Conservation (phyloP, 2,329 filamentous ascomycete genomes). For the Sordariomycetes sp. region DNA sequence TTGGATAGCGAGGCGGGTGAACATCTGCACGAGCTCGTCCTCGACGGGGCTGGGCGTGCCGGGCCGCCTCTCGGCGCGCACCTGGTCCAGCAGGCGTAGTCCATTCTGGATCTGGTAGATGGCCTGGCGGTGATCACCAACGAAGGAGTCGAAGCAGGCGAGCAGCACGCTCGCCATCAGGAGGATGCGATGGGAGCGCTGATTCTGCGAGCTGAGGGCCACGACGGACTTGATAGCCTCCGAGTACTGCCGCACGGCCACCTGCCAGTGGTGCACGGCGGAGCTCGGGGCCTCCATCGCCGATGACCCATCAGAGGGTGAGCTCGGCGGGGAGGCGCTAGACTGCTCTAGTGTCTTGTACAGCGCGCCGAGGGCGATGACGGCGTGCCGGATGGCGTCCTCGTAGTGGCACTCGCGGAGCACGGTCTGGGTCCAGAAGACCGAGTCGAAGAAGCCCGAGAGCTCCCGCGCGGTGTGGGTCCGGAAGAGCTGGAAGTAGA, state of each 20-base stretch:
- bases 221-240: slow-evolving; percentile 42
- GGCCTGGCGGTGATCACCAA: slow-evolving; percentile 51
- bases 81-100: slow-evolving; percentile 39
- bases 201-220: slow-evolving; percentile 28
- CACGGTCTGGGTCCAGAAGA: slow-evolving; percentile 54
- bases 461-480: slow-evolving; percentile 50
- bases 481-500: slow-evolving; percentile 53
- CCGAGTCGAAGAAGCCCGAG: slow-evolving; percentile 56
- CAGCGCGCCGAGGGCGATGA: slow-evolving; percentile 54
- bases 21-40: slow-evolving; percentile 51
- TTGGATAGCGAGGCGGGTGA: slow-evolving; percentile 52
- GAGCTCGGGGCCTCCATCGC: slow-evolving; percentile 22
- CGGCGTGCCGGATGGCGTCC: slow-evolving; percentile 51
- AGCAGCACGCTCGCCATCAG: slow-evolving; percentile 57
- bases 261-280: slow-evolving; percentile 42
- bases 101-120: slow-evolving; percentile 52
- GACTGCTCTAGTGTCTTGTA: slow-evolving; percentile 56
- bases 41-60: slow-evolving; percentile 32
- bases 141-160: slow-evolving; percentile 59
- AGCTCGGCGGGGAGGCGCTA: slow-evolving; percentile 36
- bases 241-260: slow-evolving; percentile 49
- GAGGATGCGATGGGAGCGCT: slow-evolving; percentile 36
- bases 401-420: slow-evolving; percentile 53
- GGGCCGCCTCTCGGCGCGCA: slow-evolving; percentile 31
- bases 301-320: slow-evolving; percentile 21